These are phyloP conservation scores for Russula vinacea DNA, from an alignment of 768 basidiomycete species.

Conservation along the genomic window DNA sequence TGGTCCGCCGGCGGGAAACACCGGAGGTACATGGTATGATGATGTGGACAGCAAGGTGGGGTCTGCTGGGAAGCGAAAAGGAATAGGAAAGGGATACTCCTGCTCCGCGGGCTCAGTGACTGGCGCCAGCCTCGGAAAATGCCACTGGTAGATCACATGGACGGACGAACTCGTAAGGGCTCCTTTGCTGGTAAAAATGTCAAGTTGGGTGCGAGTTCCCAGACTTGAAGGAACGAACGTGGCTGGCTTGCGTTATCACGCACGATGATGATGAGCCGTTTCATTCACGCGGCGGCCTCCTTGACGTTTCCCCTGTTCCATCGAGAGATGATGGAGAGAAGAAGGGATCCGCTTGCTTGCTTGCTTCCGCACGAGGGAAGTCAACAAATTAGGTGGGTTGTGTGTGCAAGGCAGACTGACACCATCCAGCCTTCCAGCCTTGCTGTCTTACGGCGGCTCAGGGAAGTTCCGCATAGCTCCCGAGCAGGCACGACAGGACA, in stretches of 20 bases:
- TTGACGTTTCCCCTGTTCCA: constrained; percentile 12
- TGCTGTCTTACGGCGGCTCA: constrained; percentile 6
- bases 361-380: background rate
- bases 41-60: background rate
- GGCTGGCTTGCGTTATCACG: background rate
- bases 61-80: constrained; percentile 15
- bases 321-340: background rate
- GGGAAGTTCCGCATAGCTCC: background rate
- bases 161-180: too few species aligned
- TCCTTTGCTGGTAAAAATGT: background rate
- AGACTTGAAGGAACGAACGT: background rate
- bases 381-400: constrained; percentile 4
- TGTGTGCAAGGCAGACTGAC: background rate
- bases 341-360: background rate
- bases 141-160: constrained; percentile 12
- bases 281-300: constrained; percentile 1
- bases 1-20: background rate
- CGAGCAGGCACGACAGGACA: background rate
- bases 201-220: background rate
- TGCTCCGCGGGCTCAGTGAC: background rate
- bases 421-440: background rate
- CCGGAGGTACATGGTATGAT: background rate
- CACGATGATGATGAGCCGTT: background rate
- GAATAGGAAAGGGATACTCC: background rate
- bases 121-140: background rate